Evolutionary conservation across 2,329 filamentous ascomycete species (phyloP), one percentile per base, ranked within the genome.

Genomic region (Chaetomiaceae sp.): DNA sequence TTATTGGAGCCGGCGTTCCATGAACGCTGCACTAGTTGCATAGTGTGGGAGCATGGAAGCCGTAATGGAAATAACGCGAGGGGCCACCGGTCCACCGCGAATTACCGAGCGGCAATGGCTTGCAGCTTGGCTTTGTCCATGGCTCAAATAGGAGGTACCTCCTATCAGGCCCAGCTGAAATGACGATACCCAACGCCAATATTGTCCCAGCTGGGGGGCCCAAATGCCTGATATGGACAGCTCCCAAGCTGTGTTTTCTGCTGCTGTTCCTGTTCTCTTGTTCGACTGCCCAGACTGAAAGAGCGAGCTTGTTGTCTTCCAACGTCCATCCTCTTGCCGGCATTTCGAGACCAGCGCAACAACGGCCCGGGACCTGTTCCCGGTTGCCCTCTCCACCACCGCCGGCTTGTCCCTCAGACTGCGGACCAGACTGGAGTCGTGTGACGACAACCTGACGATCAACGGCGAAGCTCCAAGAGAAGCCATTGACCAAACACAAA

Each of bases 361-460:
- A 44, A 38, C 48, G 48, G 53, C 33, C 39, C 44, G 53, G 38
- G 8, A 37, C 14, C 43, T 38, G 19, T 25, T 50, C 33, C 46
- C 47, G 42, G 47, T 25, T 38, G 8, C 45, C 27, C 46, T 46
- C 40, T 27, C 54, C 54, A 51, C 49, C 25, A 42, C 1, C 23
- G 8, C 36, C 47, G 22, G 31, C 33, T 44, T 40, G 23, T 4
- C 23, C 22, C 34, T 23, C n/a, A 36, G 12, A 46, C 27, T 19
- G 34, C 27, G 20, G 9, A 17, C 31, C 31, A 19, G 42, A 40
- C 33, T 20, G 40, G 45, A 19, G 23, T 36, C 20, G 9, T 40
- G 51, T 57, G 55, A 54, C 55, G 55, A 44, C 55, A 55, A 44
- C 19, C 37, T 55, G 55, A 55, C 53, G 46, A 55, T 50, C 48